These are phyloP conservation scores for Populus trichocarpa DNA, from an alignment of 441 rosid genomes.

Conservation along the genomic window DNA sequence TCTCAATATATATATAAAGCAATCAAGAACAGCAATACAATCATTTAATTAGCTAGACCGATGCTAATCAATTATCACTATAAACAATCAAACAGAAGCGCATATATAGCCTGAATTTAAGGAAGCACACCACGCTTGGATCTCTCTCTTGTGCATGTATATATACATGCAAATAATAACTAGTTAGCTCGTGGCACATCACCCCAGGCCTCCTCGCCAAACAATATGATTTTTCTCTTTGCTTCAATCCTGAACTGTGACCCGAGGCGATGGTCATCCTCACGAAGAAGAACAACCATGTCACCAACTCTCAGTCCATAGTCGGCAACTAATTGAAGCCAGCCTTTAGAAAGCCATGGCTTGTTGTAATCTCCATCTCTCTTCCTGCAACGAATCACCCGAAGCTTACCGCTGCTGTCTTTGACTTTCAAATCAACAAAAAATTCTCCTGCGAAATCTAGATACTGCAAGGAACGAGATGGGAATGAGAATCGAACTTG, in stretches of 20 bases:
- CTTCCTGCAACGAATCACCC: neutral
- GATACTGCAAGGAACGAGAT: too few relatives aligned
- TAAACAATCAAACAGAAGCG: too few relatives aligned
- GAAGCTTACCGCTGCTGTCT: neutral
- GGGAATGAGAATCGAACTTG: too few relatives aligned
- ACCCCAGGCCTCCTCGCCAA: neutral
- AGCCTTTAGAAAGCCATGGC: neutral
- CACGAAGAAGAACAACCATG: neutral
- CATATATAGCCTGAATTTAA: too few relatives aligned
- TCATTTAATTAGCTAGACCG: too few relatives aligned
- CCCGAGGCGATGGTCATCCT: neutral
- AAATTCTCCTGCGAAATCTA: too few relatives aligned
- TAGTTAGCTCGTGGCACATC: neutral
- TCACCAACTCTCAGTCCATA: neutral
- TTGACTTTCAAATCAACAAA: neutral
- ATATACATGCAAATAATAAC: neutral
- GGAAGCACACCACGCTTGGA: too few relatives aligned
- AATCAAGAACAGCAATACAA: too few relatives aligned
- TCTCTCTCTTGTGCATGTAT: too few relatives aligned
- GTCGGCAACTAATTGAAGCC: neutral
- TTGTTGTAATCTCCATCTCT: neutral
- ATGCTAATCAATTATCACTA: too few relatives aligned
- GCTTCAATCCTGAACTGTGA: neutral
- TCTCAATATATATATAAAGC: too few relatives aligned
- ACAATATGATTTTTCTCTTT: neutral